These are phyloP conservation scores for Diaporthe sp. DNA, from an alignment of 2,329 filamentous ascomycete genomes.

Conservation along the genomic window DNA sequence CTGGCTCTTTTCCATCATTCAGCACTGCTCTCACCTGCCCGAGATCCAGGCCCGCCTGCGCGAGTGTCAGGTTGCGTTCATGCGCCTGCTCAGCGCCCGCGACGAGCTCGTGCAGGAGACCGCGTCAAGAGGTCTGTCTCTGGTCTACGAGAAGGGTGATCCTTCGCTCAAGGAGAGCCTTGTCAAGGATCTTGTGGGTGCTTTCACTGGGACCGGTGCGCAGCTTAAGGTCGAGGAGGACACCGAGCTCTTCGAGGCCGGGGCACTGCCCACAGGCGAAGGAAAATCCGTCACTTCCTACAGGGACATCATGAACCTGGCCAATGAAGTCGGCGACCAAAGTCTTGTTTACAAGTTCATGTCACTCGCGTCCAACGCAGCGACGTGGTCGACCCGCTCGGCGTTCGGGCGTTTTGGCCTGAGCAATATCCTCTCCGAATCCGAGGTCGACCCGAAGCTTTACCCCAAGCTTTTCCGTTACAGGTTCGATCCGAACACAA, in stretches of 20 bases:
- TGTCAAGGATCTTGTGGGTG: conserved; percentile 86
- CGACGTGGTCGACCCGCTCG: conserved; percentile 96
- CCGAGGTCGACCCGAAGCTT: conserved; percentile 88
- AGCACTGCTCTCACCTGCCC: conserved; percentile 84
- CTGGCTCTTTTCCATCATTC: conserved; percentile 91
- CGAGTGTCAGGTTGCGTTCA: conserved; percentile 87
- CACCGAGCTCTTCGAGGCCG: conserved; percentile 93
- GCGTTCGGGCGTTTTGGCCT: conserved; percentile 95
- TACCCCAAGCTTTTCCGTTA: conserved; percentile 97
- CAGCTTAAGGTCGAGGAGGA: conserved; percentile 87
- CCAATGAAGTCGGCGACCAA: conserved; percentile 96
- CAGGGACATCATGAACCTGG: conserved; percentile 94
- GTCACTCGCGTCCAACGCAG: conserved; percentile 94
- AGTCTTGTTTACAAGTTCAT: conserved; percentile 99
- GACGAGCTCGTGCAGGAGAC: conserved; percentile 97
- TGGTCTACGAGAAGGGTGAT: conserved; percentile 95
- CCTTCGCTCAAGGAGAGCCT: conserved; percentile 82
- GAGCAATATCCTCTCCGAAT: conserved; percentile 90
- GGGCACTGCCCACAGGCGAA: conserved; percentile 88
- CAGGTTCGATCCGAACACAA: conserved; percentile 92
- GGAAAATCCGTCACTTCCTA: conserved; percentile 93
- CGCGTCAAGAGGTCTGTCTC: conserved; percentile 87
- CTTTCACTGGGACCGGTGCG: conserved; percentile 83
- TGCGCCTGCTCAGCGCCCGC: conserved; percentile 84
- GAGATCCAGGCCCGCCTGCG: conserved; percentile 80